Conservation (phyloP, 2,329 filamentous ascomycete genomes). For the Alternaria conjuncta region DNA sequence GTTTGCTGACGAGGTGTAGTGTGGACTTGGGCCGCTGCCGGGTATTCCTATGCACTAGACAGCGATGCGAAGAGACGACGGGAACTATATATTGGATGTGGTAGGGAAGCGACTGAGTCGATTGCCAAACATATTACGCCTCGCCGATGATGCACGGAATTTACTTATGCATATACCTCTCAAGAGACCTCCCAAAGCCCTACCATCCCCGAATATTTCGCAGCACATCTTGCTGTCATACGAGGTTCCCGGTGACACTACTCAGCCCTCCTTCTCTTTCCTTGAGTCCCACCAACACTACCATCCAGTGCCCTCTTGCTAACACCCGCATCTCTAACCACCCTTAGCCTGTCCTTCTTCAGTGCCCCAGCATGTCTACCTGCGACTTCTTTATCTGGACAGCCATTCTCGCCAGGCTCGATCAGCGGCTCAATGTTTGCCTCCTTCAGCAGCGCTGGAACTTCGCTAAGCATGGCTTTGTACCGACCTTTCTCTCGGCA, state of each 20-base stretch:
- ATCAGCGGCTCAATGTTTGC: slow-evolving; percentile 14
- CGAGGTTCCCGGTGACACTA: too few relatives aligned
- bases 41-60: slow-evolving; percentile 4
- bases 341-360: slow-evolving; percentile 13
- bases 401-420: neutral
- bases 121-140: neutral
- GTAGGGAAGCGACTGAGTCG: too few relatives aligned
- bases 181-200: too few relatives aligned
- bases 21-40: slow-evolving; percentile 17
- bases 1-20: slow-evolving; percentile 7
- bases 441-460: slow-evolving; percentile 6
- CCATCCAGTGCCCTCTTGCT: slow-evolving; percentile 1
- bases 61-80: neutral
- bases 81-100: neutral
- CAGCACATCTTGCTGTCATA: neutral
- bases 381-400: slow-evolving; percentile 1
- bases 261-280: neutral
- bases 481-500: slow-evolving; percentile 4
- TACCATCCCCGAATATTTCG: neutral
- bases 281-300: neutral
- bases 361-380: neutral
- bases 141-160: neutral
- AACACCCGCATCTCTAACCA: neutral
- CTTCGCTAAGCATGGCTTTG: slow-evolving; percentile 14
- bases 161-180: too few relatives aligned